These are phyloP conservation scores for Salisapilia sapeloensis DNA, from an alignment of 352 stramenopile species.

Conservation along the genomic window DNA sequence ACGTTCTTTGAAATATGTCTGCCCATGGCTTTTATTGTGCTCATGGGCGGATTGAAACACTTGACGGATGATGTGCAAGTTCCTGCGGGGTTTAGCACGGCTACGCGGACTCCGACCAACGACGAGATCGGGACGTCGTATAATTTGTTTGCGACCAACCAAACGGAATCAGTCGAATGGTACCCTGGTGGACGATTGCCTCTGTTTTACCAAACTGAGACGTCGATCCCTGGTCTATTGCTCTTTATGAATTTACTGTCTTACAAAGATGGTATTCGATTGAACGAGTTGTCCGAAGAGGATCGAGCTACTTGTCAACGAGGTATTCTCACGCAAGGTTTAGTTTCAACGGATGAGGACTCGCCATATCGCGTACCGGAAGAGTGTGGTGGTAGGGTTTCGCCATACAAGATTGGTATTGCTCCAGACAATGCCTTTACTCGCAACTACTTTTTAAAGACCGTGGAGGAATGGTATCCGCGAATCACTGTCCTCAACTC, in stretches of 20 bases:
- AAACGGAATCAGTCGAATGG: constrained; percentile 8
- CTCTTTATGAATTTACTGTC: constrained; percentile 26
- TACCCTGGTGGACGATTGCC: constrained; percentile 10
- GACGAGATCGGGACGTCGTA: constrained; percentile 16
- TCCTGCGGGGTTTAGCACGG: constrained; percentile 26
- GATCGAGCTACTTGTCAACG: constrained; percentile 11
- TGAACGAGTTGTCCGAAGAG: constrained; percentile 17
- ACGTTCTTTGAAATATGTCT: constrained; percentile 33
- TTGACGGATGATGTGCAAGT: constrained; percentile 24
- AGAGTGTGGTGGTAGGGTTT: constrained; percentile 15
- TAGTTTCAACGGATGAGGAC: constrained; percentile 12
- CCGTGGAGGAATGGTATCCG: constrained; percentile 45
- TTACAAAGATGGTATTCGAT: constrained; percentile 12
- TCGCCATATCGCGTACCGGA: constrained; percentile 17
- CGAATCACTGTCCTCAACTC: constrained; percentile 13
- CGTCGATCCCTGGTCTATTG: constrained; percentile 27
- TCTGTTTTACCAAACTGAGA: constrained; percentile 35
- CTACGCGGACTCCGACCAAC: constrained; percentile 5
- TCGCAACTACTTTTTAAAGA: constrained; percentile 45
- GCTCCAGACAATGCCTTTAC: constrained; percentile 40
- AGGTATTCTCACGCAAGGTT: constrained; percentile 9
- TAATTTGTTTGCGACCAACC: constrained; percentile 27
- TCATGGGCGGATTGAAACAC: constrained; percentile 35
- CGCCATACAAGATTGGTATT: constrained; percentile 44
- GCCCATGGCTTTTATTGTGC: constrained; percentile 36